Evolutionary conservation across 2,329 filamentous ascomycete genomes (phyloP).

Genomic region (Pleurostoma richardsiae): DNA sequence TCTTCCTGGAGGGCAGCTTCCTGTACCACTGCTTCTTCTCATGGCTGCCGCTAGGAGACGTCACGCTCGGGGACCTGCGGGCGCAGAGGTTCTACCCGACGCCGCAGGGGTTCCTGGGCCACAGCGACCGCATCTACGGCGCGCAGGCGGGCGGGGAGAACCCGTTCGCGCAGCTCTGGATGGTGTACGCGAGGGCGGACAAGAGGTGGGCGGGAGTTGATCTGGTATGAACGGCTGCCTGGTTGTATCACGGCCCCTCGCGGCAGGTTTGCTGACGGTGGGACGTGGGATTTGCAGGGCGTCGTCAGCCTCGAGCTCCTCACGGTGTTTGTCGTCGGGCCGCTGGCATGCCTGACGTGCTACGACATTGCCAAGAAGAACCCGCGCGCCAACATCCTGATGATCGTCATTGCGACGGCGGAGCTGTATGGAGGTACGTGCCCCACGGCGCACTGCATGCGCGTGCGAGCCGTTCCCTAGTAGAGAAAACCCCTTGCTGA

Average conservation of each 20-base stretch:
- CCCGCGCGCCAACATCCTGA: slow-evolving; percentile 52
- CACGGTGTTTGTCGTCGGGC: slow-evolving; percentile 59
- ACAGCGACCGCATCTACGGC: slow-evolving; percentile 46
- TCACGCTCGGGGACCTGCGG: slow-evolving; percentile 22
- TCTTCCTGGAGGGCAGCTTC: slow-evolving; percentile 85
- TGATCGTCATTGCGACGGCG: slow-evolving; percentile 60
- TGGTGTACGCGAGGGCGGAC: slow-evolving; percentile 64
- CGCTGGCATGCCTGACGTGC: slow-evolving; percentile 54
- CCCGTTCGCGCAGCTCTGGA: slow-evolving; percentile 57
- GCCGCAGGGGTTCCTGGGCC: slow-evolving; percentile 47
- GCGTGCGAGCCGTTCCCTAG: too few relatives aligned
- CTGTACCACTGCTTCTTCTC: slow-evolving; percentile 91
- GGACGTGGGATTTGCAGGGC: slow-evolving; percentile 24
- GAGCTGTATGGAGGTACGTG: slow-evolving; percentile 59
- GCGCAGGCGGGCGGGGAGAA: slow-evolving; percentile 50
- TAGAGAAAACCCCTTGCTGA: not conserved
- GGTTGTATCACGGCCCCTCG: not conserved
- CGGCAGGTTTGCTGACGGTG: not conserved
- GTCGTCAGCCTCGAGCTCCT: slow-evolving; percentile 62
- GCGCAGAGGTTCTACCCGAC: slow-evolving; percentile 36
- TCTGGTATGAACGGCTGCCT: slow-evolving; percentile 30
- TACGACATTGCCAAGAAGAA: slow-evolving; percentile 53
- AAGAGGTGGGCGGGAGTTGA: slow-evolving; percentile 60
- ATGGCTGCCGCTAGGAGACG: slow-evolving; percentile 29
- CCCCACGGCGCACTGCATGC: not conserved